Evolutionary conservation across 352 stramenopile genomes (phyloP).

Genomic region (Pythium rhizo-oryzae): DNA sequence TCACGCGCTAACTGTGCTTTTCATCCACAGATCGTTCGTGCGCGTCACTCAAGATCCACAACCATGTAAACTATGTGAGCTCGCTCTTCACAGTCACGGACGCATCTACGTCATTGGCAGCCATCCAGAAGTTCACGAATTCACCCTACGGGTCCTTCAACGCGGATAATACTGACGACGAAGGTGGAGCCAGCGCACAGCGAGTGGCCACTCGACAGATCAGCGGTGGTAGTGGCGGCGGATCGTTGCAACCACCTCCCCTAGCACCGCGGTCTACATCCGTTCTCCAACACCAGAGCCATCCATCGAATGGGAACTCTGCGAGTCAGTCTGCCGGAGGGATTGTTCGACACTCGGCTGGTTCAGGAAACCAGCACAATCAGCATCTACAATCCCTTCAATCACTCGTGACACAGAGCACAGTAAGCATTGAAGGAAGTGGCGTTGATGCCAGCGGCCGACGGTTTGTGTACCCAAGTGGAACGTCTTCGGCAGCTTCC

Average conservation of each 20-base stretch:
- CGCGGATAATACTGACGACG: conserved; percentile 15
- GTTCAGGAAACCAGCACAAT: neutral
- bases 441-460: conserved; percentile 18
- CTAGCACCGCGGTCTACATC: conserved; percentile 13
- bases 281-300: conserved; percentile 14
- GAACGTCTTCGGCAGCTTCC: conserved; percentile 36
- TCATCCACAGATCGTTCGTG: conserved; percentile 68
- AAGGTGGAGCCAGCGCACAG: conserved; percentile 1
- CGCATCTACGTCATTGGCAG: conserved; percentile 16
- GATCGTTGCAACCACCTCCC: conserved; percentile 11
- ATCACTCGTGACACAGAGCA: conserved; percentile 5
- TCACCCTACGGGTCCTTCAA: conserved; percentile 35
- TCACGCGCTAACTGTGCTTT: neutral
- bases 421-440: conserved; percentile 20
- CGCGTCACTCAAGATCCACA: conserved; percentile 81
- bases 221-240: conserved; percentile 16
- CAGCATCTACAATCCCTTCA: conserved; percentile 10
- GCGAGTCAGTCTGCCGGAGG: conserved; percentile 1
- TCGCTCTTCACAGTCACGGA: conserved; percentile 69
- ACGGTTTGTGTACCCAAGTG: conserved; percentile 25
- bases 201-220: conserved; percentile 9
- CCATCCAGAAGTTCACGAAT: conserved; percentile 31
- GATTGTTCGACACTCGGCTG: conserved; percentile 23
- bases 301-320: neutral
- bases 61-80: conserved; percentile 58